Base-by-base conservation (phyloP, 2,329 filamentous ascomycete genomes). In the Neonectria faginata region DNA sequence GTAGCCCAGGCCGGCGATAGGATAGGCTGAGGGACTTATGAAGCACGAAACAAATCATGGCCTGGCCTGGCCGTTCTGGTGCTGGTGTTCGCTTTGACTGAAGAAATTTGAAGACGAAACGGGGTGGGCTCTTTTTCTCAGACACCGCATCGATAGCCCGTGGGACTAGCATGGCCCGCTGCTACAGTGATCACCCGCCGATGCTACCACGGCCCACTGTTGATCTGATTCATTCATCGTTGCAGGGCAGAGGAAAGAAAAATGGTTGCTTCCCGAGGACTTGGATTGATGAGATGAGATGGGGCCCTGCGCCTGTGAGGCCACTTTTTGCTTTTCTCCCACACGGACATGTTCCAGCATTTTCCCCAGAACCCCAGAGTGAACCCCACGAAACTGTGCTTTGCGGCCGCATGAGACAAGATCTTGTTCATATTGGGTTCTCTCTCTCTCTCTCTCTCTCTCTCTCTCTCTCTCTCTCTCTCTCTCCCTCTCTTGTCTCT, bases 311-410 rank as follows among this genome's bases (percentile, higher is more conserved):
- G 50, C 20, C 25, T 36, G 18, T 58, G 50, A 58, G 33, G 22
- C 33, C 61, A 64, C 48, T 57, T 54, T 31, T 36, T 60, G 52
- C 27, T 39, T 56, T 53, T 52, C 36, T 36, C 25, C 11, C 42
- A 63, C 60, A 64, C n/a, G n/a, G 57, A 47, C 53, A 29, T 44
- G 53, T 53, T 47, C 62, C 56, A 64, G 56, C n/a, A 39, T 57
- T 20, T 39, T 64, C 62, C 62, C 62, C 62, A 20, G 57, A 64
- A 53, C 57, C 53, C 62, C 62, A 31, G 60, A 54, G 33, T 52
- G 41, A 42, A 54, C 56, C 61, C 52, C 51, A 41, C 52, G 52
- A 53, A 57, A 36, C 18, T 47, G 52, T 16, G 57, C 9, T 45
- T 47, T 25, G 29, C 5, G 11, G 10, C 31, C 45, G 41, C 44